Percentiles rank a stretch among this genome's conserved stretches.
phyloP scores from a whole-genome alignment of 1,284 basidiomycete genomes.

The Cryptococcus sp. region DNA sequence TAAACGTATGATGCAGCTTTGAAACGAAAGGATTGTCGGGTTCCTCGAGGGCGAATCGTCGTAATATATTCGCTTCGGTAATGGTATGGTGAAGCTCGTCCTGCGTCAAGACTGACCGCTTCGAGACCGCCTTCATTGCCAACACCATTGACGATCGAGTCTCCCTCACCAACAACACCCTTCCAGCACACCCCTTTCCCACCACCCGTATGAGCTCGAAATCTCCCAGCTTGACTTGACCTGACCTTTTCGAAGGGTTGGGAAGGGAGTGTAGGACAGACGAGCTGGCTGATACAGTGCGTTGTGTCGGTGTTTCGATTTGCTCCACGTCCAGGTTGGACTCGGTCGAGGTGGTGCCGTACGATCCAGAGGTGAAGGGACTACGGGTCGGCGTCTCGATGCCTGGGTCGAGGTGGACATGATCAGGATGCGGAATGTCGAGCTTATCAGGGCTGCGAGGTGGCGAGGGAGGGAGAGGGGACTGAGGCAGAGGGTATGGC shows the following conservation, averaged over 20 bases:
- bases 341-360: neutral
- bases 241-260: neutral
- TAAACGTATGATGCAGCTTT: conserved; percentile 90
- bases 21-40: conserved; percentile 82
- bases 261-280: neutral
- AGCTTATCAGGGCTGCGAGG: neutral
- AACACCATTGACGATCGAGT: conserved; percentile 65
- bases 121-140: conserved; percentile 94
- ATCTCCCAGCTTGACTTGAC: conserved; percentile 65
- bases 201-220: conserved; percentile 95
- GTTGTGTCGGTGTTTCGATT: neutral
- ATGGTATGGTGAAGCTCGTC: conserved; percentile 92
- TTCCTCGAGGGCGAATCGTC: conserved; percentile 69
- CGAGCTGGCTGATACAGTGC: neutral
- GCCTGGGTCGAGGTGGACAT: neutral
- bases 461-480: conserved; percentile 1
- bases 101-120: conserved; percentile 89
- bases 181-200: conserved; percentile 93
- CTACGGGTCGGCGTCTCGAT: neutral
- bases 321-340: neutral
- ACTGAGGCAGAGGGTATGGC: neutral
- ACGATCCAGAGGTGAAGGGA: neutral
- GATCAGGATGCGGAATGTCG: neutral
- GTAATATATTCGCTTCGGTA: conserved; percentile 88
- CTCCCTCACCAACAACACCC: conserved; percentile 79